Evolutionary conservation across 108 stramenopile genomes (phyloP).

Genomic region (Mediolabrus comicus): DNA sequence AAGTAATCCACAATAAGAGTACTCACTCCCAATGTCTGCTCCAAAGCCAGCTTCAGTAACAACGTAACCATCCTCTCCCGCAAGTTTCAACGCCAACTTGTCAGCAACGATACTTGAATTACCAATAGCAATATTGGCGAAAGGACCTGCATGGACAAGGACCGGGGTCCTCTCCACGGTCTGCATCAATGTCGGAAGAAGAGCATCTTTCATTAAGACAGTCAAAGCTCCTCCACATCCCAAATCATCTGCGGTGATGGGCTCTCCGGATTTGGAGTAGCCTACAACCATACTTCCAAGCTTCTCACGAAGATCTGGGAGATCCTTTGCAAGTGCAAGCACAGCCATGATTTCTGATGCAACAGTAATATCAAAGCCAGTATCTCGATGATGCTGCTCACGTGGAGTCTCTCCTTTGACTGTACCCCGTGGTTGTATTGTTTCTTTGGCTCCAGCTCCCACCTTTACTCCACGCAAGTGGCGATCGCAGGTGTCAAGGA

Average conservation of each 20-base stretch:
- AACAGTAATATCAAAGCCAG: conserved; percentile 98
- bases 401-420: conserved; percentile 50
- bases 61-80: conserved; percentile 91
- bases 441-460: conserved; percentile 87
- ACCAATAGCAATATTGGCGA: conserved; percentile 96
- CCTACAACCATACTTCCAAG: conserved; percentile 95
- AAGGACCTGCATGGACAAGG: conserved; percentile 97
- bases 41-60: conserved; percentile 99
- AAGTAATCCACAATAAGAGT: no score
- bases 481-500: conserved; percentile 97
- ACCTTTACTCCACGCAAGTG: conserved; percentile 85
- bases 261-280: conserved; percentile 55
- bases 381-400: conserved; percentile 69
- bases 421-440: conserved; percentile 61
- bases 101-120: conserved; percentile 97
- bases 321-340: conserved; percentile 87
- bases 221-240: conserved; percentile 96
- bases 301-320: conserved; percentile 90
- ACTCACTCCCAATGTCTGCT: conserved; percentile 96
- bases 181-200: conserved; percentile 98
- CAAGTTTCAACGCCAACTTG: conserved; percentile 88
- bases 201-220: conserved; percentile 96
- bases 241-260: conserved; percentile 96
- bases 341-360: conserved; percentile 99
- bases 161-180: conserved; percentile 97